These are phyloP conservation scores for Oryza rufipogon DNA, from an alignment of 176 grass and related monocot genomes.

Conservation along the genomic window DNA sequence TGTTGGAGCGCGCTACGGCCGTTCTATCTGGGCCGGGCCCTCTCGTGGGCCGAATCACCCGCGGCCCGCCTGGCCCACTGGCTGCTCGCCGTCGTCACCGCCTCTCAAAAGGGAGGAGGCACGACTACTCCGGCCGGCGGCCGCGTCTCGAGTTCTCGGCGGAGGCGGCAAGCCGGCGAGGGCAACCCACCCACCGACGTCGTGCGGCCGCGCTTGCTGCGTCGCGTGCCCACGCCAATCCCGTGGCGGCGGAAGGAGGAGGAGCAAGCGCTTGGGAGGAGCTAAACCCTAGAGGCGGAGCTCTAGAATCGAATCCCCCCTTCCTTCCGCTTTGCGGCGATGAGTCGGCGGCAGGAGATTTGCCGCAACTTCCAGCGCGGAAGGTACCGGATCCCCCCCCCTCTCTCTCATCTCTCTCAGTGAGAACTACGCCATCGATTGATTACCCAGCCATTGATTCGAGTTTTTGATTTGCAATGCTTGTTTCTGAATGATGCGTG, in stretches of 20 bases:
- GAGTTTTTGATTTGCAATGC: slow-evolving; percentile 12
- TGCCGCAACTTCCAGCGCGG: slow-evolving; percentile 83
- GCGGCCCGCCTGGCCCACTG: no score
- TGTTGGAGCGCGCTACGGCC: no score
- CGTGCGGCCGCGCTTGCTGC: background rate
- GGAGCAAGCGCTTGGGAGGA: background rate
- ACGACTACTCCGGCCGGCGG: background rate
- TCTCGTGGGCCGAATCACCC: no score
- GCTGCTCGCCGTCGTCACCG: no score
- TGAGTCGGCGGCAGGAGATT: slow-evolving; percentile 69
- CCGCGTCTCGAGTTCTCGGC: background rate
- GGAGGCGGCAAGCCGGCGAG: background rate
- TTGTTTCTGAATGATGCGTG: slow-evolving; percentile 26
- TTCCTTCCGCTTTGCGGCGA: background rate
- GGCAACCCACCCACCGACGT: background rate
- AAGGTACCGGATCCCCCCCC: slow-evolving; percentile 36
- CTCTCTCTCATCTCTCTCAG: background rate
- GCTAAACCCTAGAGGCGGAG: slow-evolving; percentile 27
- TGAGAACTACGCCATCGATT: background rate
- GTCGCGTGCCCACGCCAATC: background rate
- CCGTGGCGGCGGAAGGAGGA: background rate
- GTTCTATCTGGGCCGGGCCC: no score
- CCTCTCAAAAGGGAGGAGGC: no score
- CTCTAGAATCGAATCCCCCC: background rate
- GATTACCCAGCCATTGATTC: background rate